These are phyloP conservation scores for Ceratobasidium sp. DNA, from an alignment of 1,284 basidiomycete species.

Conservation along the genomic window DNA sequence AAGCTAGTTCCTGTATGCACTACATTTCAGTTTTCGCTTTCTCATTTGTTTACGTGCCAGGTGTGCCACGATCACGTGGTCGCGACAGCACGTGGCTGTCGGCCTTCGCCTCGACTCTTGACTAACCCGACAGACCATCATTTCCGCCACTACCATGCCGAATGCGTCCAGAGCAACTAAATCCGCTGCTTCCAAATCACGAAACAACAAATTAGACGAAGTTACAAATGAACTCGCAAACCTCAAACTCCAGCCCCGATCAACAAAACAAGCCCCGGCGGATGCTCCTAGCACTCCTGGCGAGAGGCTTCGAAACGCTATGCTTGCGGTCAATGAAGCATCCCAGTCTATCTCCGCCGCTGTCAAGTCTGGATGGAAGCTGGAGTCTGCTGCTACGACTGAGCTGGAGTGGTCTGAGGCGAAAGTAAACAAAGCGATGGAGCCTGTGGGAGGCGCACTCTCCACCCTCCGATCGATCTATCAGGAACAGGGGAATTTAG, in stretches of 20 bases:
- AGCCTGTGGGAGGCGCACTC: conserved; percentile 48
- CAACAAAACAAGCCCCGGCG: not conserved
- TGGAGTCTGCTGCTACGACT: not conserved
- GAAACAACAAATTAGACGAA: conserved; percentile 8
- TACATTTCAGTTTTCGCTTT: too few relatives aligned
- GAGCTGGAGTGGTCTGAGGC: conserved; percentile 28
- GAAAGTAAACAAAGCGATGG: conserved; percentile 21
- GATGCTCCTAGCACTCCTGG: not conserved
- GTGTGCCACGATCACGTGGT: conserved; percentile 24
- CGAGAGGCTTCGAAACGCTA: conserved; percentile 47
- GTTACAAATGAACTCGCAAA: conserved; percentile 26
- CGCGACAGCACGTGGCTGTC: conserved; percentile 13
- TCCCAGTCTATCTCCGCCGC: conserved; percentile 68
- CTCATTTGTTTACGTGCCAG: too few relatives aligned
- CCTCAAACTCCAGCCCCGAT: conserved; percentile 21
- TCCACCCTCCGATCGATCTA: conserved; percentile 53
- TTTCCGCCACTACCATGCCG: not conserved
- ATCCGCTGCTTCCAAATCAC: not conserved
- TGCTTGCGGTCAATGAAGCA: conserved; percentile 67
- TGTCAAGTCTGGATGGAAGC: conserved; percentile 71
- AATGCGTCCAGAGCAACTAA: conserved; percentile 10
- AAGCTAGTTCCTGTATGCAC: too few relatives aligned
- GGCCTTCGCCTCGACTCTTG: not conserved
- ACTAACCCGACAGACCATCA: not conserved
- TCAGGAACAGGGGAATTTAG: conserved; percentile 52